A percentile compares a stretch with the other conserved stretches of the same genome.
Conservation (phyloP, 75 land plant species). For the Isoetes taiwanensis region DNA sequence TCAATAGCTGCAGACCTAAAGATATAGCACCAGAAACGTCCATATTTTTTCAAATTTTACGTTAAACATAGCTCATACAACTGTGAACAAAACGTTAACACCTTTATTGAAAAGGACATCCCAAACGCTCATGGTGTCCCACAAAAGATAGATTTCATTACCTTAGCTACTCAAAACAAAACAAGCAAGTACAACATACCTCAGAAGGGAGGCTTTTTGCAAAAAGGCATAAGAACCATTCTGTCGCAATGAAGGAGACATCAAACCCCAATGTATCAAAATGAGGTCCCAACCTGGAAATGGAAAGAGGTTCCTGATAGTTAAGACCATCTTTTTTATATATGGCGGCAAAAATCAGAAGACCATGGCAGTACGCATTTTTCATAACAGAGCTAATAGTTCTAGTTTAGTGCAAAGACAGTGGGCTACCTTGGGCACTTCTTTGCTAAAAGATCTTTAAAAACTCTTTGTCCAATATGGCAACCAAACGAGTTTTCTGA, state of each 20-base stretch:
- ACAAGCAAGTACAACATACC: constrained; percentile 23
- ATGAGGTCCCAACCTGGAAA: constrained; percentile 70
- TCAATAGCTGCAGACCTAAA: neutral
- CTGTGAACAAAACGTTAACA: constrained; percentile 62
- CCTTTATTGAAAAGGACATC: constrained; percentile 95
- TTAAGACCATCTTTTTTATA: too few species aligned
- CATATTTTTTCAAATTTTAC: constrained; percentile 13
- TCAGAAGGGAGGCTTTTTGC: constrained; percentile 96
- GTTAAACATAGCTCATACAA: constrained; percentile 86
- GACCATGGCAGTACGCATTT: too few species aligned
- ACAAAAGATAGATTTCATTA: neutral
- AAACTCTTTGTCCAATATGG: constrained; percentile 95
- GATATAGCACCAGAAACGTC: neutral
- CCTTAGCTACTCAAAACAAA: neutral
- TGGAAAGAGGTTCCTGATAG: too few species aligned
- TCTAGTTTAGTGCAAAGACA: too few species aligned
- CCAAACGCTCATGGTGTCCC: constrained; percentile 90
- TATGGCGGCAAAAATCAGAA: too few species aligned
- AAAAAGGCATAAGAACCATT: constrained; percentile 94
- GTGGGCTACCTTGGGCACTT: constrained; percentile 60
- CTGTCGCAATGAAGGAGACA: constrained; percentile 85
- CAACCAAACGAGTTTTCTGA: constrained; percentile 79
- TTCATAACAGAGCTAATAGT: too few species aligned
- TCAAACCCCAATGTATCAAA: constrained; percentile 83
- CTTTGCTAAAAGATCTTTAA: constrained; percentile 69